Percentiles rank a stretch among this genome's conserved stretches.
Evolutionary conservation across 2,329 filamentous ascomycete genomes (phyloP).

Genomic region (Cercospora sp.): DNA sequence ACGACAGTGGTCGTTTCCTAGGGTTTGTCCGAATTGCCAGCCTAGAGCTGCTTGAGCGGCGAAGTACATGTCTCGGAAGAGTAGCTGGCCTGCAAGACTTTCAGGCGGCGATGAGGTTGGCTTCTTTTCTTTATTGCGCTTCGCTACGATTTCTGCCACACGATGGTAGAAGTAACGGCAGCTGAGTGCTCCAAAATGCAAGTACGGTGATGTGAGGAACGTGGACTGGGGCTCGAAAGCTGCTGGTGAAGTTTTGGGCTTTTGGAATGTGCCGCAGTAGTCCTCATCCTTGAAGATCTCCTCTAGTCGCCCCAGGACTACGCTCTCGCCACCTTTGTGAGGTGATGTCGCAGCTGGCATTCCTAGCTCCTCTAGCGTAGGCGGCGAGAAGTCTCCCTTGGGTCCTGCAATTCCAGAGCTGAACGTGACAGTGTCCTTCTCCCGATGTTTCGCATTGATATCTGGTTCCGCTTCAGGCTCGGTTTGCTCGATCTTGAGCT

Average conservation of each 20-base stretch:
- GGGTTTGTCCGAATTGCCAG: constrained; percentile 62
- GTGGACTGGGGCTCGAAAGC: constrained; percentile 72
- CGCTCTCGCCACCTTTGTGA: constrained; percentile 69
- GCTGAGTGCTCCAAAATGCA: constrained; percentile 74
- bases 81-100: constrained; percentile 70
- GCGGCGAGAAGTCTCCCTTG: constrained; percentile 67
- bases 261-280: constrained; percentile 73
- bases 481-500: constrained; percentile 59
- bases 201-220: constrained; percentile 69
- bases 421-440: constrained; percentile 60
- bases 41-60: constrained; percentile 71
- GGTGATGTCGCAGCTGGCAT: constrained; percentile 65
- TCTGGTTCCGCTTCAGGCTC: constrained; percentile 56
- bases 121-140: constrained; percentile 58
- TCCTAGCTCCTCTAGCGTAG: constrained; percentile 70
- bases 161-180: constrained; percentile 72
- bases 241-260: constrained; percentile 73
- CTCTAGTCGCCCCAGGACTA: constrained; percentile 60
- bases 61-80: constrained; percentile 85
- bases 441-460: constrained; percentile 60
- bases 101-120: constrained; percentile 58
- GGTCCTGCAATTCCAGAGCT: constrained; percentile 62
- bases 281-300: constrained; percentile 62
- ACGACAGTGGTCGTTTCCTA: constrained; percentile 65
- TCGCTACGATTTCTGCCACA: constrained; percentile 62